Conservation (phyloP, 1,284 basidiomycete genomes). For the Puccinia hordei region DNA sequence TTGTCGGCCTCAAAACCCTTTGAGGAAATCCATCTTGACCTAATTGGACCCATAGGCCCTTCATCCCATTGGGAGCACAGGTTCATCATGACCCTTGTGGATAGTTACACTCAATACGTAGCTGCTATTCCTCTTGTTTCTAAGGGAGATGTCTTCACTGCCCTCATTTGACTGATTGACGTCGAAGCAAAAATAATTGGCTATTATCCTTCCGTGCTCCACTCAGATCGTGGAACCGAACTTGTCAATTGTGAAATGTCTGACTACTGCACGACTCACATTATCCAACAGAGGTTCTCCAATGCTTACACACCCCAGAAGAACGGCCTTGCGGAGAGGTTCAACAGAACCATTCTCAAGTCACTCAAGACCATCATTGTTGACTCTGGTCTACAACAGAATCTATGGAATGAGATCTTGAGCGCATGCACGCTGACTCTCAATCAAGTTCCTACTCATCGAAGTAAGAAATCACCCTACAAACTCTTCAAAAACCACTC, state of each 20-base stretch:
- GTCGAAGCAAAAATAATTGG: not conserved
- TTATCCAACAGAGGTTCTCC: not conserved
- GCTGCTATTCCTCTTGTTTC: too few relatives aligned
- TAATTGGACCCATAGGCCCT: too few relatives aligned
- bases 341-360: not conserved
- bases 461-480: not conserved
- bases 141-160: conserved; percentile 56
- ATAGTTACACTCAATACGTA: too few relatives aligned
- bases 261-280: too few relatives aligned
- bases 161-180: conserved; percentile 34
- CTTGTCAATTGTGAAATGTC: not conserved
- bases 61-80: too few relatives aligned
- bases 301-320: not conserved
- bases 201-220: too few relatives aligned
- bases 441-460: not conserved
- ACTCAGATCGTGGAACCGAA: not conserved
- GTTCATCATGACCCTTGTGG: too few relatives aligned
- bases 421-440: not conserved
- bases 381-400: not conserved
- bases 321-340: not conserved
- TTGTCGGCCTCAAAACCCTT: too few relatives aligned
- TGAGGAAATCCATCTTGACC: too few relatives aligned
- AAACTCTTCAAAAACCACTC: not conserved
- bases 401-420: not conserved
- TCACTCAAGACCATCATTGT: not conserved